These are phyloP conservation scores for Saccharum officinarum DNA, from an alignment of 176 grass and related monocot genomes.

Conservation along the genomic window DNA sequence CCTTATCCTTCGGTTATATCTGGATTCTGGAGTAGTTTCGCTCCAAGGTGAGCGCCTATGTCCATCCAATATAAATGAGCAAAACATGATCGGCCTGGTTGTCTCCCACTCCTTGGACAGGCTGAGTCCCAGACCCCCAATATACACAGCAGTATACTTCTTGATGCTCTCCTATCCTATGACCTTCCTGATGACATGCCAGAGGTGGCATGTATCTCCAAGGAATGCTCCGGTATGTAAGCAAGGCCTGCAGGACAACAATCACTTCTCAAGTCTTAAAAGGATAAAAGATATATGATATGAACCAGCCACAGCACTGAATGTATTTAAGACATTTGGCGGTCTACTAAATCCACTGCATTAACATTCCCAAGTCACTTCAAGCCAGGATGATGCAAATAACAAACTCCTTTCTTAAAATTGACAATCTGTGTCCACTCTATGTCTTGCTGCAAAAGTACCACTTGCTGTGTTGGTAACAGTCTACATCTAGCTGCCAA, in stretches of 20 bases:
- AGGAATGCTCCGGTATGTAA: conserved; percentile 83
- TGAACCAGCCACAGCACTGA: conserved; percentile 17
- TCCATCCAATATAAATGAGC: conserved; percentile 29
- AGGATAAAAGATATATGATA: background rate
- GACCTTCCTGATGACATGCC: conserved; percentile 64
- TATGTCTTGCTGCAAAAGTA: background rate
- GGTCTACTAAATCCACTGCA: background rate
- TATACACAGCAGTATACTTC: background rate
- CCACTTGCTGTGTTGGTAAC: background rate
- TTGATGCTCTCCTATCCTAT: conserved; percentile 38
- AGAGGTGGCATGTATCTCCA: conserved; percentile 91
- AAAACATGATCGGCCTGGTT: conserved; percentile 9
- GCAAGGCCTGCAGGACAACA: conserved; percentile 52
- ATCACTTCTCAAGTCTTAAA: background rate
- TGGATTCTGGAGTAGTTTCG: background rate
- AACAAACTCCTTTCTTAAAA: conserved; percentile 1
- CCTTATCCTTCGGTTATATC: conserved; percentile 13
- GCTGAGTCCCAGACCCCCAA: background rate
- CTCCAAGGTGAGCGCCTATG: conserved; percentile 10
- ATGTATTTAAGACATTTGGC: conserved; percentile 7
- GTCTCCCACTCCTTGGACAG: background rate
- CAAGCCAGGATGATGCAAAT: background rate
- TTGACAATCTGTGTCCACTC: background rate
- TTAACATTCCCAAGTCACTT: background rate
- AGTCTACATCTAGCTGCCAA: conserved; percentile 4